Conservation (phyloP, 2,329 filamentous ascomycete genomes). For the Venturia nashicola region DNA sequence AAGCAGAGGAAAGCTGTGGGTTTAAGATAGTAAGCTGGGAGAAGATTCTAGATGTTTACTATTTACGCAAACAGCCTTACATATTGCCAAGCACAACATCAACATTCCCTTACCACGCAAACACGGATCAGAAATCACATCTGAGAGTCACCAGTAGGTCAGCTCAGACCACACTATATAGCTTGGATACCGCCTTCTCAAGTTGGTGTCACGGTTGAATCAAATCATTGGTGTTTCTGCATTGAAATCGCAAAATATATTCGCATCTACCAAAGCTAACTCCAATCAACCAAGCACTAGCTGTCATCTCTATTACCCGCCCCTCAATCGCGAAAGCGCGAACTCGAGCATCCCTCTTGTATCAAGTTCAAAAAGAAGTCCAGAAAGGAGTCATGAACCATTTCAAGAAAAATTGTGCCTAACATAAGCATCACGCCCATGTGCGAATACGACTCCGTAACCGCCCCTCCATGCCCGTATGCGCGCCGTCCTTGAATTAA, state of each 20-base stretch:
- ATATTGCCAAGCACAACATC: background rate
- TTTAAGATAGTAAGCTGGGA: background rate
- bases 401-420: background rate
- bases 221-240: background rate
- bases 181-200: background rate
- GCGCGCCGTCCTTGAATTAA: background rate
- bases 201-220: background rate
- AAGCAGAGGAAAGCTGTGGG: background rate
- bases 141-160: background rate
- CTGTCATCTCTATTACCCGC: background rate
- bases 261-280: background rate
- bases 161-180: background rate
- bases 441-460: background rate
- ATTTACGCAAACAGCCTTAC: background rate
- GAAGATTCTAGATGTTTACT: background rate
- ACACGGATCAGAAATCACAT: background rate
- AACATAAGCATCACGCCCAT: background rate
- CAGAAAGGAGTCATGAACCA: background rate
- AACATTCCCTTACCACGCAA: background rate
- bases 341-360: background rate
- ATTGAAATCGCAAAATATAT: background rate
- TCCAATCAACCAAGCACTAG: background rate
- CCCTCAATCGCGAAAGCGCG: background rate
- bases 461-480: background rate
- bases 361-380: background rate